Conservation (phyloP, 495 filamentous ascomycete genomes). For the Tuber indicum region DNA sequence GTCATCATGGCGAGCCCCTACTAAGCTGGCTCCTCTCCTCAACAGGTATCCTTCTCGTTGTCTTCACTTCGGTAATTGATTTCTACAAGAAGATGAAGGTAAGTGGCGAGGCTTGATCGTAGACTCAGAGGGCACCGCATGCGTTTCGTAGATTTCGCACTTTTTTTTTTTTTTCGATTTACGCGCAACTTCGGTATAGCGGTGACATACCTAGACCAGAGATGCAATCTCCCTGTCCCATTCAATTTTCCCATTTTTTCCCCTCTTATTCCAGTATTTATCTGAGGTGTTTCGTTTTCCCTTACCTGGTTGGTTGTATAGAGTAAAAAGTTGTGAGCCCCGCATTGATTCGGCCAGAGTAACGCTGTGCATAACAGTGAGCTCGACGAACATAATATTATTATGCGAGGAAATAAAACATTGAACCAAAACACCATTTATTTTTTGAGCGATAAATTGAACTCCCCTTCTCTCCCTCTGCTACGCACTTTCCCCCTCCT, state of each 20-base stretch:
- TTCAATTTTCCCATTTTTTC: conserved; percentile 3
- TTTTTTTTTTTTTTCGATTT: conserved; percentile 7
- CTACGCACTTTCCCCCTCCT: conserved; percentile 2
- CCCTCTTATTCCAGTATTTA: not conserved
- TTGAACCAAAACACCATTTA: not conserved
- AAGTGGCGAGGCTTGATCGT: not conserved
- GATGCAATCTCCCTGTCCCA: conserved; percentile 10
- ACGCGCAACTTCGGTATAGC: not conserved
- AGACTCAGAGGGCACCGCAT: not conserved
- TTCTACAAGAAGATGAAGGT: conserved; percentile 63
- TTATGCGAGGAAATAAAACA: not conserved
- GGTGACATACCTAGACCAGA: conserved; percentile 15
- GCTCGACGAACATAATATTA: not conserved
- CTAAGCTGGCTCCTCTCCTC: conserved; percentile 4
- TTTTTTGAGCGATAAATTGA: not conserved
- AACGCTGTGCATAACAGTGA: not conserved
- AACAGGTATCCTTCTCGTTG: conserved; percentile 78
- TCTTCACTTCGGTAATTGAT: conserved; percentile 90
- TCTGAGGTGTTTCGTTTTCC: not conserved
- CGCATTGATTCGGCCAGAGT: not conserved
- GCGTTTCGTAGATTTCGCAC: not conserved
- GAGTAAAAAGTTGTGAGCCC: not conserved
- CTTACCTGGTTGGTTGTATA: not conserved
- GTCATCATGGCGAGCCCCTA: not conserved
- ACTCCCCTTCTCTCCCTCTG: not conserved